phyloP scores from a whole-genome alignment of 192 early-diverging fungal species.

The Paraglomus brasilianum region DNA sequence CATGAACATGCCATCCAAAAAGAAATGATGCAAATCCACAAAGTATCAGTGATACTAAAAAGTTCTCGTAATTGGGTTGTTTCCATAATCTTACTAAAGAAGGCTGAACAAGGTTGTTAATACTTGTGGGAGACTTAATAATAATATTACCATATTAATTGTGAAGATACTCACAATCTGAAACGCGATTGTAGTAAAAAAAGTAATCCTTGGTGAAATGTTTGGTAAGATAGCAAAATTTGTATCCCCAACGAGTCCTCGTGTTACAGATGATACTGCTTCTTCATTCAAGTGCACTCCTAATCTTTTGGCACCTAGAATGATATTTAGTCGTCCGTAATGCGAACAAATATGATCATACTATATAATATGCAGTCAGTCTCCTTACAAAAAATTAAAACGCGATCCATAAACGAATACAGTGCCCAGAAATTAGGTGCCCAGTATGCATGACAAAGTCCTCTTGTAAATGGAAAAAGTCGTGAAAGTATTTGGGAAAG shows the following conservation, averaged over 20 bases:
- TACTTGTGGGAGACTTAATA: too few relatives aligned
- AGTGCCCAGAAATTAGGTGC: slow-evolving; percentile 98
- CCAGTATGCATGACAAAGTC: slow-evolving; percentile 95
- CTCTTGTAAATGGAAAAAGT: slow-evolving; percentile 96
- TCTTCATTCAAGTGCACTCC: slow-evolving; percentile 43
- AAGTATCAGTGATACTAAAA: slow-evolving; percentile 72
- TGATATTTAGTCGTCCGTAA: background rate
- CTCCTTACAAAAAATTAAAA: slow-evolving; percentile 56
- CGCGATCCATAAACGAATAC: slow-evolving; percentile 79
- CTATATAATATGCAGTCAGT: slow-evolving; percentile 31
- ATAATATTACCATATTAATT: too few relatives aligned
- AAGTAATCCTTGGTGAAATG: slow-evolving; percentile 66
- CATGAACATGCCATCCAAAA: slow-evolving; percentile 99
- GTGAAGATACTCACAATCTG: slow-evolving; percentile 56
- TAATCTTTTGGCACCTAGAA: slow-evolving; percentile 38
- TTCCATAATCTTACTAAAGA: slow-evolving; percentile 59
- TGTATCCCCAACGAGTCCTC: slow-evolving; percentile 89
- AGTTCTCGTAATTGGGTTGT: slow-evolving; percentile 52
- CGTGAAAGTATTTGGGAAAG: slow-evolving; percentile 74
- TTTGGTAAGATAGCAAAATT: slow-evolving; percentile 78
- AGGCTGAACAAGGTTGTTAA: slow-evolving; percentile 34
- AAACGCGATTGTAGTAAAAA: slow-evolving; percentile 69
- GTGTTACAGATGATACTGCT: slow-evolving; percentile 66
- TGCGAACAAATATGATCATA: background rate
- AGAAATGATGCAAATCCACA: slow-evolving; percentile 86